Evolutionary conservation across 2,329 filamentous ascomycete genomes (phyloP).

Genomic region (Epichloe elymi): DNA sequence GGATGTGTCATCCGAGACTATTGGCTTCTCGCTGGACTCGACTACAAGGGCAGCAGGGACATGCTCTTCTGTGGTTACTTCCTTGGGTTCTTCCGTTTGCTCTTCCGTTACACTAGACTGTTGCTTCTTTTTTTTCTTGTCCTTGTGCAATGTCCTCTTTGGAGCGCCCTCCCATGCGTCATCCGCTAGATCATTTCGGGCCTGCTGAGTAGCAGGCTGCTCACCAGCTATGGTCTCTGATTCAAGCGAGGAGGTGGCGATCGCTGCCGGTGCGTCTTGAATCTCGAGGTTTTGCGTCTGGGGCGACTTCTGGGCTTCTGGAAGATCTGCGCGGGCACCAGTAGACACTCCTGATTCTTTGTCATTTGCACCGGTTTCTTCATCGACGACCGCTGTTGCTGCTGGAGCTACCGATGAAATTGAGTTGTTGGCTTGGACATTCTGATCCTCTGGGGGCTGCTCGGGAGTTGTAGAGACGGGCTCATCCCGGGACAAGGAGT

Average conservation of each 20-base stretch:
- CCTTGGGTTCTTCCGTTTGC: neutral
- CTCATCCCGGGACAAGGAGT: slow-evolving; percentile 1
- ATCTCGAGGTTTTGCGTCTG: neutral
- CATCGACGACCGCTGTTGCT: neutral
- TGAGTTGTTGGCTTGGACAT: neutral
- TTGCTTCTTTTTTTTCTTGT: slow-evolving; percentile 12
- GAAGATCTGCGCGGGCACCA: neutral
- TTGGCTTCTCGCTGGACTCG: neutral
- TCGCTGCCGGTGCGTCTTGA: neutral
- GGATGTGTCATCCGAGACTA: slow-evolving; percentile 1
- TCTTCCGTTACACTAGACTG: neutral
- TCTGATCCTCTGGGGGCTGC: neutral
- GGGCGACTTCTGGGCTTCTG: neutral
- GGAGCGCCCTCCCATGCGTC: neutral
- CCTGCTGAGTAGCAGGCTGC: neutral
- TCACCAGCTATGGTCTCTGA: neutral
- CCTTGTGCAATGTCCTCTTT: slow-evolving; percentile 13
- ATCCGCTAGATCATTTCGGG: neutral
- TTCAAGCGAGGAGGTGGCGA: neutral
- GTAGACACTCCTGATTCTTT: neutral
- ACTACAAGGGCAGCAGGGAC: neutral
- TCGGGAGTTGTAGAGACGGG: neutral
- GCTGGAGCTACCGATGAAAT: neutral
- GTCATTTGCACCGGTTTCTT: neutral
- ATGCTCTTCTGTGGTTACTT: neutral